These are phyloP conservation scores for Tephrocybe sp. DNA, from an alignment of 768 basidiomycete species.

Conservation along the genomic window DNA sequence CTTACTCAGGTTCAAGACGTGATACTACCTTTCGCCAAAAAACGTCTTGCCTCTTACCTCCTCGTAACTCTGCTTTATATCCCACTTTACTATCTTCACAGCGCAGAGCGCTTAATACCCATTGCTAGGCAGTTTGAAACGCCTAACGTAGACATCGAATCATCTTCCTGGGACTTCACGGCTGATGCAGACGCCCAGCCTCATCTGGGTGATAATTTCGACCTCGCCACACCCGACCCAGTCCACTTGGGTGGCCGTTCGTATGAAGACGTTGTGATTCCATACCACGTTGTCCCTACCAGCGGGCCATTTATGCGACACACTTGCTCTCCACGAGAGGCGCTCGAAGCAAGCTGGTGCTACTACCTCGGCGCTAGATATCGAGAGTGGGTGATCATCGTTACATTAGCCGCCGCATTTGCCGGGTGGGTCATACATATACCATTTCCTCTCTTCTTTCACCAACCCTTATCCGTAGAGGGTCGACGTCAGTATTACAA, in stretches of 20 bases:
- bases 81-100: background rate
- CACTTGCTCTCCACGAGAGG: background rate
- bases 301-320: background rate
- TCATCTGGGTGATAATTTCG: background rate
- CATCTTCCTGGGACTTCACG: background rate
- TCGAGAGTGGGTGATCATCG: constrained; percentile 5
- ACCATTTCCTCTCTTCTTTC: background rate
- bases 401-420: constrained; percentile 2
- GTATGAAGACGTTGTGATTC: background rate
- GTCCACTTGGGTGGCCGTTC: background rate
- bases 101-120: background rate
- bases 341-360: background rate
- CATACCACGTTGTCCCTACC: background rate
- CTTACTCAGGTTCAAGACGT: background rate
- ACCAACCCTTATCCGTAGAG: background rate
- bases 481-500: constrained; percentile 2
- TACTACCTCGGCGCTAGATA: constrained; percentile 4
- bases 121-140: background rate
- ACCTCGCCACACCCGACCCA: background rate
- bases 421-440: background rate
- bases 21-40: background rate
- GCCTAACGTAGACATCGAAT: background rate
- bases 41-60: background rate
- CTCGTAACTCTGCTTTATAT: background rate
- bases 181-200: background rate